These are phyloP conservation scores for Tremella mesenterica DNA, from an alignment of 768 basidiomycete genomes.

Conservation along the genomic window DNA sequence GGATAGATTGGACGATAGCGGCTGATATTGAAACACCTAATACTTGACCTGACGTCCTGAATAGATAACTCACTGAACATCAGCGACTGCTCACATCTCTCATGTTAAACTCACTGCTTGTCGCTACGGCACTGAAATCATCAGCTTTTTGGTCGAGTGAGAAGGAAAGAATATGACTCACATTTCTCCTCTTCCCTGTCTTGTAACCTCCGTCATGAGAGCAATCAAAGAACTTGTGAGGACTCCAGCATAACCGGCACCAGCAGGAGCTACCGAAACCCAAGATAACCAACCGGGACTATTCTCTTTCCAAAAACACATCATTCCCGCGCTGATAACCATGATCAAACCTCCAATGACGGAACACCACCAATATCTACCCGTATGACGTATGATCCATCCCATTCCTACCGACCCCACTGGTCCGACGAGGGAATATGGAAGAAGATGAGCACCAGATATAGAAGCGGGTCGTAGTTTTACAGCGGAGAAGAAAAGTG, in stretches of 20 bases:
- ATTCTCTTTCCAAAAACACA: conserved; percentile 60
- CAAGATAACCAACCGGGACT: conserved; percentile 42
- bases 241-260: conserved; percentile 36
- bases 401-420: conserved; percentile 80
- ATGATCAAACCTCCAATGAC: conserved; percentile 55
- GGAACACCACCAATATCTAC: conserved; percentile 64
- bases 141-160: conserved; percentile 2
- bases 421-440: conserved; percentile 77
- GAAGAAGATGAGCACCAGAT: conserved; percentile 74
- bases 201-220: conserved; percentile 34
- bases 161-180: conserved; percentile 8
- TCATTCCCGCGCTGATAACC: conserved; percentile 54
- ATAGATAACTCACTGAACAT: conserved; percentile 76
- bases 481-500: conserved; percentile 81
- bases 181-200: conserved; percentile 32
- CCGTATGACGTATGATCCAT: conserved; percentile 60
- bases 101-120: conserved; percentile 60
- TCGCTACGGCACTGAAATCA: conserved; percentile 53
- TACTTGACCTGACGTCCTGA: conserved; percentile 89
- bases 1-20: conserved; percentile 69
- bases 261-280: conserved; percentile 30
- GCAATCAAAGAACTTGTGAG: conserved; percentile 40
- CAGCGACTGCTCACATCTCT: conserved; percentile 4
- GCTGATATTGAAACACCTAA: conserved; percentile 84
- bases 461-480: conserved; percentile 58